phyloP scores from a whole-genome alignment of 208 protist genomes.

The Entamoeba invadens region DNA sequence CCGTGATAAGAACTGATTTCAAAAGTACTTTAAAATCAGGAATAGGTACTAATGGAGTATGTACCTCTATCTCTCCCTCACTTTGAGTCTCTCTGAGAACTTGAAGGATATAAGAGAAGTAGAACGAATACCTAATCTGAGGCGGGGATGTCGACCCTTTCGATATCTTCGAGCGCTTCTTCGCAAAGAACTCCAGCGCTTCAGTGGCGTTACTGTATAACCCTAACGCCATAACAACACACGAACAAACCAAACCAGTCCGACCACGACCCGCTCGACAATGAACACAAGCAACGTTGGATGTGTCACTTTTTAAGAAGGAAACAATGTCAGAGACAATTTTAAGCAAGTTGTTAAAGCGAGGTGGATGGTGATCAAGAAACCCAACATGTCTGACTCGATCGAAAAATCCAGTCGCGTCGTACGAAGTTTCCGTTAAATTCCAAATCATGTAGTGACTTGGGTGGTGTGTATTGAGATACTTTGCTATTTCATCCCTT shows the following conservation, averaged over 20 bases:
- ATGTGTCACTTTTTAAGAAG: background rate
- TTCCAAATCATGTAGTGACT: constrained; percentile 54
- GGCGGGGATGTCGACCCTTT: background rate
- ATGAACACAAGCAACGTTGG: constrained; percentile 14
- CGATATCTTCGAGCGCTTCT: background rate
- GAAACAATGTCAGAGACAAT: background rate
- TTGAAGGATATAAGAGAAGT: background rate
- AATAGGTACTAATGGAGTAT: background rate
- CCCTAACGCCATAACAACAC: background rate
- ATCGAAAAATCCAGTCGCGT: background rate
- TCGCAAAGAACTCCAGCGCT: background rate
- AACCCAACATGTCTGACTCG: constrained; percentile 9
- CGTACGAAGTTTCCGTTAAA: constrained; percentile 26
- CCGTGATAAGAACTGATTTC: background rate
- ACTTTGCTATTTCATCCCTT: constrained; percentile 32
- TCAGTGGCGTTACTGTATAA: background rate
- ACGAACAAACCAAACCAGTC: constrained; percentile 11
- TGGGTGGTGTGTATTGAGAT: constrained; percentile 63
- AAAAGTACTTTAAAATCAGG: background rate
- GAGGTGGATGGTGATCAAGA: constrained; percentile 17
- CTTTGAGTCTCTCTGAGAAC: background rate
- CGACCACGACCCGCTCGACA: constrained; percentile 19
- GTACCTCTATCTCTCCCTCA: no score
- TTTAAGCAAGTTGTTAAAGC: background rate
- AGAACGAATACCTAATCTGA: background rate